Evolutionary conservation across 495 filamentous ascomycete genomes (phyloP), one percentile per base, ranked within the genome.

Genomic region (Aspergillus panamensis): DNA sequence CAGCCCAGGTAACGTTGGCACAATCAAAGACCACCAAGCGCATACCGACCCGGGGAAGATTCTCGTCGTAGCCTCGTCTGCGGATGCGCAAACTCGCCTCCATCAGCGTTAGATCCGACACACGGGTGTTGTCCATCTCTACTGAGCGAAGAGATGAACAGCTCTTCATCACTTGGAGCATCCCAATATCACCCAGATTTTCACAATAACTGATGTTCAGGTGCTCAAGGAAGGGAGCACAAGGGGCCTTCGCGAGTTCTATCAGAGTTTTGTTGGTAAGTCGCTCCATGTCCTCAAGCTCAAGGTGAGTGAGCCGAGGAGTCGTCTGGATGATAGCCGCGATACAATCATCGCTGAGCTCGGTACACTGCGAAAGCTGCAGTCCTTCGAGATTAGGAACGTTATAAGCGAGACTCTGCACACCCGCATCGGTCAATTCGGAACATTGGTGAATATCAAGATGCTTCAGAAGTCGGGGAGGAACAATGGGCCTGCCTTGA

Each of bases 91-190:
- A 77, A 21, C 92, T 89, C 1, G 92, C 93, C 75, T 96, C 94
- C 60, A 86, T 83, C 13, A 98, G 83, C n/a, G 88, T 84, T 6
- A 96, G 80, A 62, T 98, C 91, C 40, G 88, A 90, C 54, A 96
- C 81, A 47, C 89, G 85, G 2, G 94, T 98, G 69, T 97, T 97
- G 71, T 98, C 94, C 85, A 97, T 89, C 44, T 91, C 89, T 12
- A 96, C 78, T 48, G 77, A 88, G 40, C 75, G 73, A 13, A 97
- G 80, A 16, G 74, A 77, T 1, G 79, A 76, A 69, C 92, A 96
- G 48, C 76, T 78, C 64, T 90, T 88, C 61, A 98, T 77, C 14
- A 98, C 75, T 17, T 85, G 88, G 0, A 96, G 77, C 85, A 97
- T 89, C 45, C 95, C 94, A 0, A 74, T 71, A 69, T 98, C 95